Conservation (phyloP, 495 filamentous ascomycete genomes). For the Rostrohypoxylon terebratum region DNA sequence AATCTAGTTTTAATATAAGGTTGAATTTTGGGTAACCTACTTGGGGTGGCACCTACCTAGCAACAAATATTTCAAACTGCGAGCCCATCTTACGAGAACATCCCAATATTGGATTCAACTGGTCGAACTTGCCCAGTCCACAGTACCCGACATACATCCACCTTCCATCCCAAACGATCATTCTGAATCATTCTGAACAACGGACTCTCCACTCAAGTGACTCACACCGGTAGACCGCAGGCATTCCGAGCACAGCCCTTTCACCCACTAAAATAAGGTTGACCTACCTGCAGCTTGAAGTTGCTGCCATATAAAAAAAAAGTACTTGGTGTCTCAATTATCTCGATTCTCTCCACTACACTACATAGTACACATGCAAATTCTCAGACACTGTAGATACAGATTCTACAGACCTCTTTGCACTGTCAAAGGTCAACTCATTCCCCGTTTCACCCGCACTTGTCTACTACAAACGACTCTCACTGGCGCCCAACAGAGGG, state of each 20-base stretch:
- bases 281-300: background rate
- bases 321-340: background rate
- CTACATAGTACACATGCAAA: too few relatives aligned
- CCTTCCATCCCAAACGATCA: background rate
- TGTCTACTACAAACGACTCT: background rate
- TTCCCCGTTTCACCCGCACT: background rate
- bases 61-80: background rate
- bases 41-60: background rate
- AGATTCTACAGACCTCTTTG: background rate
- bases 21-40: too few relatives aligned
- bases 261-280: background rate
- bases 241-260: background rate
- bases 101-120: background rate
- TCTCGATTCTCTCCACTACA: background rate
- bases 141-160: background rate
- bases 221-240: conserved; percentile 21
- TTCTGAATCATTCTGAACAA: background rate
- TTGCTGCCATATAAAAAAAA: conserved; percentile 1
- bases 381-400: background rate
- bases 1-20: too few relatives aligned
- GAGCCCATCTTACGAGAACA: background rate
- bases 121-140: too few relatives aligned
- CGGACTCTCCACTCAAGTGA: conserved; percentile 17
- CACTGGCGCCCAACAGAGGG: background rate
- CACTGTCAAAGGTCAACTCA: background rate